These are phyloP conservation scores for Sarocladiaceae sp. DNA, from an alignment of 2,329 filamentous ascomycete genomes.

Conservation along the genomic window DNA sequence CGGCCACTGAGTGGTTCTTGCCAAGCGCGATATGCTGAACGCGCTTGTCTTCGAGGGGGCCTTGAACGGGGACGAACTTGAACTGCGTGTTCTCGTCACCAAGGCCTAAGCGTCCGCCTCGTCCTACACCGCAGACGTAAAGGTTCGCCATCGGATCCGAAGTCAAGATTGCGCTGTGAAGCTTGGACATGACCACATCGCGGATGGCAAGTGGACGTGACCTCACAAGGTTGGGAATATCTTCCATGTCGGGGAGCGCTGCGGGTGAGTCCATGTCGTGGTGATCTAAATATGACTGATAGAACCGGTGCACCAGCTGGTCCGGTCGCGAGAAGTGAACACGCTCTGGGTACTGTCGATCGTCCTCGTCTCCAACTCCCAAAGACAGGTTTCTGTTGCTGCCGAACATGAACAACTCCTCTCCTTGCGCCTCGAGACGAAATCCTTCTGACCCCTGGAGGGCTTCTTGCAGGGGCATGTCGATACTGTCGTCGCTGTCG, in stretches of 20 bases:
- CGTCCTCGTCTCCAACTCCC: slow-evolving; percentile 92
- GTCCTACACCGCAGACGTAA: slow-evolving; percentile 88
- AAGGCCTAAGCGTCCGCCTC: slow-evolving; percentile 81
- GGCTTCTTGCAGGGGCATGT: neutral
- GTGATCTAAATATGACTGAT: slow-evolving; percentile 55
- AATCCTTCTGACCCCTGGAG: slow-evolving; percentile 15
- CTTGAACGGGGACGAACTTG: slow-evolving; percentile 76
- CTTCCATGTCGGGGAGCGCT: slow-evolving; percentile 31
- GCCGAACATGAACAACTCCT: slow-evolving; percentile 90
- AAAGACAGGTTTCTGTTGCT: slow-evolving; percentile 95
- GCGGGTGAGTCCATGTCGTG: slow-evolving; percentile 27
- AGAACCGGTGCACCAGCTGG: slow-evolving; percentile 69
- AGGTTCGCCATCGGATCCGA: slow-evolving; percentile 84
- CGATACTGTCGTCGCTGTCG: slow-evolving; percentile 47
- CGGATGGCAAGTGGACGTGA: slow-evolving; percentile 71
- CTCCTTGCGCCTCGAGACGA: slow-evolving; percentile 43
- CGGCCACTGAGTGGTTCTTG: slow-evolving; percentile 84
- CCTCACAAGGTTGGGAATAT: slow-evolving; percentile 69
- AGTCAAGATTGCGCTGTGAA: slow-evolving; percentile 86
- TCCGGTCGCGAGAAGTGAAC: slow-evolving; percentile 73
- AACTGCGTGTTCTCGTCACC: slow-evolving; percentile 90
- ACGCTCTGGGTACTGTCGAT: slow-evolving; percentile 88
- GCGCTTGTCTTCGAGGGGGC: slow-evolving; percentile 69
- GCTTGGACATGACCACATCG: slow-evolving; percentile 82
- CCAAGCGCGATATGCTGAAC: slow-evolving; percentile 78